Base-by-base conservation (phyloP, 2,329 filamentous ascomycete species). In the Pyrenophora graminea region DNA sequence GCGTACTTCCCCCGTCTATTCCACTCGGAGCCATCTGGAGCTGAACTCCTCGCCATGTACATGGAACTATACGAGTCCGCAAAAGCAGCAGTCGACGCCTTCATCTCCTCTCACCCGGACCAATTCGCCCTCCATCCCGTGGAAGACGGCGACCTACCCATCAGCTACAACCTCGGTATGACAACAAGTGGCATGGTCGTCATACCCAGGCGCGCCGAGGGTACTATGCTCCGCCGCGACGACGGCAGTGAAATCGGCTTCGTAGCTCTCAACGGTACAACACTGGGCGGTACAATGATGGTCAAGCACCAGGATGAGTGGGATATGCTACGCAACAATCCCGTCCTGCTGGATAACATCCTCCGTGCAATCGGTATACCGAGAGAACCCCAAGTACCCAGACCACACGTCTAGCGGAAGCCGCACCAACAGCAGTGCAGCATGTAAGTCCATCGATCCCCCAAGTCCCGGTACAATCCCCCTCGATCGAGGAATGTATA, bases 81-180 rank as follows among this genome's bases (percentile, higher is more conserved):
- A n/a, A 63, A 65, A 38, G 55, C 58, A 21, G 63, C 69, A 1
- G 65, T 74, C 3, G 65, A 75, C 8, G 61, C 75, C 0, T 80
- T 81, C 61, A 68, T 74, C 33, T 65, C 71, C 2, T 70, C 74
- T 0, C 66, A 77, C 2, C 63, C 69, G 5, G 68, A 57, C 12
- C 55, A 61, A 15, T 58, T 70, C 5, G 48, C 63, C 27, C 46
- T 70, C 18, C 61, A 68, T 34, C 10, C 62, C 13, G 53, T 58
- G 4, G 62, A 62, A 1, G 63, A 69, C 39, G 78, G 76, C 1
- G 70, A 74, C 2, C 69, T 77, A 0, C 73, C 74, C 1, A 79
- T 85, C 39, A 83, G 80, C 65, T 84, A 85, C 64, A 85, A 85
- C 52, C 72, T 85, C 2, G 81, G 79, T 8, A 80, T 85, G 77